Base-by-base conservation (phyloP, 495 filamentous ascomycete genomes). In the Stereocaulon alpinum region DNA sequence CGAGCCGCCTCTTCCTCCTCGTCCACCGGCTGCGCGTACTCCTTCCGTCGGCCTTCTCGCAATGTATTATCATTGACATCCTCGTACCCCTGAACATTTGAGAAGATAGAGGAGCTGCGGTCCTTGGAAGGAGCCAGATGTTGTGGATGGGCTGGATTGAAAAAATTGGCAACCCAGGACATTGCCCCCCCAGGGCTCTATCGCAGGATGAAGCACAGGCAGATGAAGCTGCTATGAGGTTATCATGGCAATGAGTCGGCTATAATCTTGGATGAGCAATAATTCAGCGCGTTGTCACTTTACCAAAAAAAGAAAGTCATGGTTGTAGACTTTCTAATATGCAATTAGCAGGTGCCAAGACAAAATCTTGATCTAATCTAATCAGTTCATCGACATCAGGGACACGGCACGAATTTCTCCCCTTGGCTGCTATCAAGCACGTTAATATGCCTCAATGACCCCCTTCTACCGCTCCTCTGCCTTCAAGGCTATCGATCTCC, bases 1-100 rank as follows among this genome's bases (percentile, higher is more conserved):
- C 84, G 74, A 55, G 72, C 66, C 59, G 74, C 73, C 65, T 82
- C 76, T 64, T 80, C 74, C 63, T 75, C 71, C 63, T 75, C 71
- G 64, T 70, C 64, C 65, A 65, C 58, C 62, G 63, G 63, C 65
- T 69, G 68, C 34, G 58, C 14, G 7, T 62, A 54, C 40, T 48
- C 20, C 40, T 47, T 65, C 30, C 65, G 58, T 58, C 56, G 18
- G n/a, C 37, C 14, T 17, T 53, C 14, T 60, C 12, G 47, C 5
- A 22, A 30, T 50, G 15, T 37, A 7, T 20, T 34, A 18, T 56
- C 40, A 14, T 30, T 30, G 15, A 17, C 53, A 51, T 50, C 24
- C 7, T 34, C 40, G 30, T 58, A 44, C 5, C 27, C 45, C 20
- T 62, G 60, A 17, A 55, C 32, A 14, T 57, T 20, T 17, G 55